Evolutionary conservation across 768 basidiomycete species (phyloP), one percentile per base, ranked within the genome.

Genomic region (Exidia glandulosa): DNA sequence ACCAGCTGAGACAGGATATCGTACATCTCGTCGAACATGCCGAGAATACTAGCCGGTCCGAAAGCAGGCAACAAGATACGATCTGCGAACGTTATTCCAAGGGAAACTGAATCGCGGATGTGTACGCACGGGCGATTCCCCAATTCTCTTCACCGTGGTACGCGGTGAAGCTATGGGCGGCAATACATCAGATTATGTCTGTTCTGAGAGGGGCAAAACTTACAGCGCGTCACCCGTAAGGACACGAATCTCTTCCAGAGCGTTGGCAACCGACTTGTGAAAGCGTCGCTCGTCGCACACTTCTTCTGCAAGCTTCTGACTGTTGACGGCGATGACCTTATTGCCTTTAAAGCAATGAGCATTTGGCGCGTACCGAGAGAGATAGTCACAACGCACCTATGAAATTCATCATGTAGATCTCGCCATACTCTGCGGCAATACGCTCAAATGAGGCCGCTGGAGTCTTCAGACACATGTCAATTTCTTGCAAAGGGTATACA

Each of bases 11-110:
- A 66, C 7, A 68, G 69, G 41, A 79, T 74, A 60, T 80, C 79
- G 9, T 72, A 64, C 79, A 79, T 80, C 58, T 76, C 75, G 31
- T 73, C 71, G 62, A 79, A 75, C 79, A 81, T 80, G 59, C 69
- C 71, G 36, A 71, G 72, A 48, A 81, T 73, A 2, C 72, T 68
- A 9, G 69, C 64, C 2, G 77, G 73, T 19, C 77, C 76, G 66
- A 80, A 76, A 2, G 72, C 72, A n/a, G 75, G 75, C 66, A 73
- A 70, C 23, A 77, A 68, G 58, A 77, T 67, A n/a, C 75, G 71
- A 61, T 72, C 67, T 60, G 61, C 36, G 36, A 37, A 23, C 12
- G 41, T 45, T 23, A 2, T 55, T 31, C 37, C 19, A 54, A 13
- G 54, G 30, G 16, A 61, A 37, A 47, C n/a, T n/a, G 32, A 62